Conservation (phyloP, 371 early-diverging fungal species). For the Rhizopus arrhizus region DNA sequence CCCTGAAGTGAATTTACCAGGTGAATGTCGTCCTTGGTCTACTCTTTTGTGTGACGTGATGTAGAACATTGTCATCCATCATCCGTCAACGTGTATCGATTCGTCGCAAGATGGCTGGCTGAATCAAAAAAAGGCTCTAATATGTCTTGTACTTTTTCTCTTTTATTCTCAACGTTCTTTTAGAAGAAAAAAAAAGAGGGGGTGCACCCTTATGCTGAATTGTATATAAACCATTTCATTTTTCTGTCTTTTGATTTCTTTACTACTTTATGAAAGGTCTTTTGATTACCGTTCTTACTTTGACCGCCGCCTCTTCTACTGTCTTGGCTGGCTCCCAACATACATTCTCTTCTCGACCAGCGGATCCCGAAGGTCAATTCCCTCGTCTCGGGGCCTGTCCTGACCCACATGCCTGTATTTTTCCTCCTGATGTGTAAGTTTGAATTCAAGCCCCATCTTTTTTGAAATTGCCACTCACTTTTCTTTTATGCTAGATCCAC, state of each 20-base stretch:
- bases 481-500: constrained; percentile 47
- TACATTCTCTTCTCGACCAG: constrained; percentile 24
- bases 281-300: constrained; percentile 21
- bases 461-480: background rate
- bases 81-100: no score
- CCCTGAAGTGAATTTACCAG: no score
- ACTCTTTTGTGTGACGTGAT: no score
- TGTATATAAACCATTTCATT: background rate
- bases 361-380: constrained; percentile 58
- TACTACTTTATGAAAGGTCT: constrained; percentile 20
- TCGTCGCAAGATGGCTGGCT: no score
- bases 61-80: no score
- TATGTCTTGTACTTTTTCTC: no score
- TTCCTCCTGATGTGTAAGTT: constrained; percentile 60
- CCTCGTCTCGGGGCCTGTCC: constrained; percentile 63
- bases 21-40: no score
- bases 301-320: constrained; percentile 25
- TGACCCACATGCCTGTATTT: constrained; percentile 54
- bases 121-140: no score
- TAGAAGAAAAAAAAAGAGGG: background rate
- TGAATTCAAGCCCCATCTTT: no score
- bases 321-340: constrained; percentile 21
- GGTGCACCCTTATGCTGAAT: background rate
- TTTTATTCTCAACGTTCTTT: background rate
- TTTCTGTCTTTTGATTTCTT: background rate